These are phyloP conservation scores for Berkeleyomyces basicola DNA, from an alignment of 2,329 filamentous ascomycete genomes.

Conservation along the genomic window DNA sequence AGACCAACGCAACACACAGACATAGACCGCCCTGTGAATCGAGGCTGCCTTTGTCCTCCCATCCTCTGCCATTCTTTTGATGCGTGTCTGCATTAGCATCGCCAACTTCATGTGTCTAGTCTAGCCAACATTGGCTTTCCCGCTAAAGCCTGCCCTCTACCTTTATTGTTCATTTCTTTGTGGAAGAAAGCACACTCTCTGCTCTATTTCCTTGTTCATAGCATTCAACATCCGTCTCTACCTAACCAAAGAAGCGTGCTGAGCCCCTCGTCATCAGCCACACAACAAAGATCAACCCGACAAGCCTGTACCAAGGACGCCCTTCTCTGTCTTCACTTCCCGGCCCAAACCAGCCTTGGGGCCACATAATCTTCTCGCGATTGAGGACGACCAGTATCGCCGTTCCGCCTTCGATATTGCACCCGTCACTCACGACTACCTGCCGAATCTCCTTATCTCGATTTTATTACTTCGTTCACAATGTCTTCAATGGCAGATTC, in stretches of 20 bases:
- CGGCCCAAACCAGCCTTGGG: too few species aligned
- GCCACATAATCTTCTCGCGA: too few species aligned
- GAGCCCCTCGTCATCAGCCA: background rate
- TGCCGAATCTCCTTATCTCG: background rate
- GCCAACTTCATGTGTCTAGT: background rate
- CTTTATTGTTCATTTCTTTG: background rate
- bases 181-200: background rate
- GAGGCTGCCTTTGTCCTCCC: background rate
- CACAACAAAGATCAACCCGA: background rate
- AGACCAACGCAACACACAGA: background rate
- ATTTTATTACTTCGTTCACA: background rate
- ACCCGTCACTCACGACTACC: too few species aligned
- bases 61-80: background rate
- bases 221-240: background rate
- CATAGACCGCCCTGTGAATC: background rate
- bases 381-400: too few species aligned
- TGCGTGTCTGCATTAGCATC: background rate
- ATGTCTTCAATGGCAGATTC: constrained; percentile 20
- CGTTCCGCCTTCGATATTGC: too few species aligned
- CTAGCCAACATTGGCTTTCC: background rate
- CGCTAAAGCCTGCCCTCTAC: background rate
- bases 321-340: too few species aligned
- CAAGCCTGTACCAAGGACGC: too few species aligned
- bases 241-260: background rate
- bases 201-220: background rate